A percentile compares a stretch with the other conserved stretches of the same genome.
phyloP scores from a whole-genome alignment of 75 land plant genomes.

The Cunninghamia lanceolata region DNA sequence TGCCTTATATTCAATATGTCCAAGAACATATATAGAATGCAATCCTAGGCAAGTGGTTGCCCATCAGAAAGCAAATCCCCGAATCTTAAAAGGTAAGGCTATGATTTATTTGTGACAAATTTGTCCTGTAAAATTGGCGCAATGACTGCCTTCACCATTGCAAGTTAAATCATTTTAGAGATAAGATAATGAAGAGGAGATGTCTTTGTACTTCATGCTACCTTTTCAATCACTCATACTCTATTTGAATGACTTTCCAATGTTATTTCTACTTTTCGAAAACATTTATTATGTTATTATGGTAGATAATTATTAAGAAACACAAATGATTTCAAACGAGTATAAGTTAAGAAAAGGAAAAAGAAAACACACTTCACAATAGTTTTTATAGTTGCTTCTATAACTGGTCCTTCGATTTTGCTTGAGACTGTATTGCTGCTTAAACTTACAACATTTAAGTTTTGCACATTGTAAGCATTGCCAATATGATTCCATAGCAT shows the following conservation, averaged over 20 bases:
- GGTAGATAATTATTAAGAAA: not conserved
- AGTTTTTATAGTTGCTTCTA: not conserved
- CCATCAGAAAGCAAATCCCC: not conserved
- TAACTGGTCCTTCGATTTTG: too few relatives aligned
- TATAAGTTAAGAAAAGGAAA: not conserved
- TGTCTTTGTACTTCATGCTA: not conserved
- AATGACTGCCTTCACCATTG: not conserved
- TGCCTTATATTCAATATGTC: not conserved
- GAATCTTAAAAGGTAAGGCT: not conserved
- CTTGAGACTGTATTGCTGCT: too few relatives aligned
- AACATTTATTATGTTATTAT: not conserved
- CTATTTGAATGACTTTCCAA: not conserved
- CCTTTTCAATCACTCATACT: not conserved
- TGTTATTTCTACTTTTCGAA: not conserved
- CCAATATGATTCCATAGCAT: too few relatives aligned
- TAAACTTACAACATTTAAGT: too few relatives aligned
- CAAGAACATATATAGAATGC: not conserved
- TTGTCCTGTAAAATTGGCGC: not conserved
- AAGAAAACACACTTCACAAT: not conserved
- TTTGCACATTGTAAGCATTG: too few relatives aligned
- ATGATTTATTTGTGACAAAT: not conserved
- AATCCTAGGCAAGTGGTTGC: not conserved
- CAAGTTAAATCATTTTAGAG: not conserved
- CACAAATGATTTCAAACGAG: not conserved
- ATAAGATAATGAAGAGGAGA: not conserved